phyloP scores from a whole-genome alignment of 2,329 filamentous ascomycete genomes.

The Diaporthe longicolla region DNA sequence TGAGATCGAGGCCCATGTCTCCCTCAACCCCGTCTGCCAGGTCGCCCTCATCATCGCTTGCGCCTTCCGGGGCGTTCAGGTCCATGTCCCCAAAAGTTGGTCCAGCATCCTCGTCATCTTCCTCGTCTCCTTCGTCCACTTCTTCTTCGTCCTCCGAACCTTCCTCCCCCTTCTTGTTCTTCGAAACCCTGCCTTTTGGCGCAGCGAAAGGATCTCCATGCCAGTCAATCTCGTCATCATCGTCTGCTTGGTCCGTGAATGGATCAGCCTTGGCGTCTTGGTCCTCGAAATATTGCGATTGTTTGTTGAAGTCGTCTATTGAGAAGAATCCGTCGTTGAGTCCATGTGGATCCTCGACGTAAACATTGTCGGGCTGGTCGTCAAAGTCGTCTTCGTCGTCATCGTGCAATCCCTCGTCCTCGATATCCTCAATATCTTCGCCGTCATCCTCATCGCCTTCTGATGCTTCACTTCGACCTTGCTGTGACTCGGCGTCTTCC shows the following conservation, averaged over 20 bases:
- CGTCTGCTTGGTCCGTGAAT: conserved; percentile 80
- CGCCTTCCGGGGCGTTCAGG: conserved; percentile 80
- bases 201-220: conserved; percentile 77
- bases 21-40: conserved; percentile 68
- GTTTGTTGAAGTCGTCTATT: conserved; percentile 96
- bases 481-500: conserved; percentile 50
- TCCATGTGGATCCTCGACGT: conserved; percentile 81
- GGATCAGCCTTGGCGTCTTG: conserved; percentile 84
- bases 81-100: conserved; percentile 88
- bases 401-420: conserved; percentile 47
- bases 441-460: conserved; percentile 51
- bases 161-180: conserved; percentile 46
- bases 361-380: conserved; percentile 67
- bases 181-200: conserved; percentile 45
- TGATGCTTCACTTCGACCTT: conserved; percentile 47
- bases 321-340: conserved; percentile 99
- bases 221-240: conserved; percentile 93
- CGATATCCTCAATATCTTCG: conserved; percentile 50
- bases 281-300: conserved; percentile 89
- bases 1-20: conserved; percentile 63
- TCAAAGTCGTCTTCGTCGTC: conserved; percentile 60
- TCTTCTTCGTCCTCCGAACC: conserved; percentile 50
- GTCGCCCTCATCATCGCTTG: conserved; percentile 71
- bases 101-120: conserved; percentile 80
- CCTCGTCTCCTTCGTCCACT: conserved; percentile 65